phyloP scores from a whole-genome alignment of 179 eudicot species.

The Beta corolliflora region DNA sequence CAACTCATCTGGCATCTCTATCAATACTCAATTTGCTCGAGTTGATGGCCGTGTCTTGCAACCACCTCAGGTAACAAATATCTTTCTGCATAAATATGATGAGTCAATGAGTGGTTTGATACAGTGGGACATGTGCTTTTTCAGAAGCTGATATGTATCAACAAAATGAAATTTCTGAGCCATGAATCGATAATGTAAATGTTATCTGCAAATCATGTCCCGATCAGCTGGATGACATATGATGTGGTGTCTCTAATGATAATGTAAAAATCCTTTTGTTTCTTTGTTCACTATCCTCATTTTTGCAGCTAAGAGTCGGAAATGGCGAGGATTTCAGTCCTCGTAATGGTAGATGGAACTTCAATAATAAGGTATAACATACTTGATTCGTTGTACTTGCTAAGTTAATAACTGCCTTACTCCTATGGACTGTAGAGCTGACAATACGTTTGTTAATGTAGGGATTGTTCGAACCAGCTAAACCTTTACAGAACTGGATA shows the following conservation, averaged over 20 bases:
- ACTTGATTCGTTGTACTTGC: background rate
- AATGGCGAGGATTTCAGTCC: slow-evolving; percentile 39
- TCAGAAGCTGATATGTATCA: background rate
- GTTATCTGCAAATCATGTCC: too few species aligned
- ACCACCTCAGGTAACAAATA: slow-evolving; percentile 62
- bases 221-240: too few species aligned
- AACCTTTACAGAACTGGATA: slow-evolving; percentile 60
- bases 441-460: slow-evolving; percentile 22
- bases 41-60: slow-evolving; percentile 72
- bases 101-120: background rate
- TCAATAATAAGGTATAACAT: slow-evolving; percentile 42
- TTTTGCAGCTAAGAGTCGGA: slow-evolving; percentile 40
- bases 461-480: slow-evolving; percentile 66
- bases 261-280: background rate
- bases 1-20: slow-evolving; percentile 64
- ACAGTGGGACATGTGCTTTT: background rate
- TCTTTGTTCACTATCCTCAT: background rate
- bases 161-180: too few species aligned
- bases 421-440: background rate
- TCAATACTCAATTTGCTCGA: slow-evolving; percentile 55
- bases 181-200: too few species aligned
- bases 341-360: slow-evolving; percentile 49
- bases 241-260: too few species aligned
- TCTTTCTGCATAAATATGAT: too few species aligned
- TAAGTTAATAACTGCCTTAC: too few species aligned